phyloP scores from a whole-genome alignment of 345 rosid genomes.

The Isatis tinctoria region DNA sequence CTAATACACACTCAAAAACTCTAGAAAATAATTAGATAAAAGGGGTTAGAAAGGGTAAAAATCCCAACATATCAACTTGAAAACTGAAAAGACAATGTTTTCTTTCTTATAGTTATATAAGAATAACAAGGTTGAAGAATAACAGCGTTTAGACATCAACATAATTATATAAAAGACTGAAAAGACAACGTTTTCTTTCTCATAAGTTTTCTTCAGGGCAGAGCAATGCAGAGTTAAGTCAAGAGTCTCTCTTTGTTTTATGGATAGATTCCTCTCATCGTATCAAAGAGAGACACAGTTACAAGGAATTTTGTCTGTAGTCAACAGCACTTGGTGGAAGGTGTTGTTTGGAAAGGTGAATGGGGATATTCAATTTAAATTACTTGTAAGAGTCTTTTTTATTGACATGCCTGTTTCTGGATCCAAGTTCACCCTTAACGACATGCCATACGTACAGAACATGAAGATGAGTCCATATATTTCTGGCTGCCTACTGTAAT shows the following conservation, averaged over 20 bases:
- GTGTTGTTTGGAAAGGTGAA: slow-evolving; percentile 88
- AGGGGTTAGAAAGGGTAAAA: too few species aligned
- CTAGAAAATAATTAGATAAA: too few species aligned
- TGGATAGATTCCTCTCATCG: not conserved
- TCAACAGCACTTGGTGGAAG: slow-evolving; percentile 97
- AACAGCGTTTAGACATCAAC: too few species aligned
- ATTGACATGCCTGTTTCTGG: not conserved
- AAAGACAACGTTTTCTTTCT: not conserved
- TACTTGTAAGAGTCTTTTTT: not conserved
- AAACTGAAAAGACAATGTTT: too few species aligned
- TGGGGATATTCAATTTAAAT: not conserved
- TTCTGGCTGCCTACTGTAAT: too few species aligned
- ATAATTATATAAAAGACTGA: too few species aligned
- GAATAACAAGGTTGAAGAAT: too few species aligned
- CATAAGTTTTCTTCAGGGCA: not conserved
- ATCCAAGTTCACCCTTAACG: not conserved
- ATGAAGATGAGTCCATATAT: slow-evolving; percentile 98
- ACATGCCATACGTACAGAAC: slow-evolving; percentile 94
- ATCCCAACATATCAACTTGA: too few species aligned
- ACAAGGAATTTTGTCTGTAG: slow-evolving; percentile 84
- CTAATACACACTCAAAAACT: too few species aligned
- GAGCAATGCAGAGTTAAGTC: not conserved
- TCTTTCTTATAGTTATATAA: too few species aligned
- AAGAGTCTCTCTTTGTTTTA: not conserved
- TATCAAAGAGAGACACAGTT: slow-evolving; percentile 90